Evolutionary conservation across 805 yeast genomes (phyloP), one percentile per base, ranked within the genome.

Genomic region (Zygosaccharomyces bisporus): DNA sequence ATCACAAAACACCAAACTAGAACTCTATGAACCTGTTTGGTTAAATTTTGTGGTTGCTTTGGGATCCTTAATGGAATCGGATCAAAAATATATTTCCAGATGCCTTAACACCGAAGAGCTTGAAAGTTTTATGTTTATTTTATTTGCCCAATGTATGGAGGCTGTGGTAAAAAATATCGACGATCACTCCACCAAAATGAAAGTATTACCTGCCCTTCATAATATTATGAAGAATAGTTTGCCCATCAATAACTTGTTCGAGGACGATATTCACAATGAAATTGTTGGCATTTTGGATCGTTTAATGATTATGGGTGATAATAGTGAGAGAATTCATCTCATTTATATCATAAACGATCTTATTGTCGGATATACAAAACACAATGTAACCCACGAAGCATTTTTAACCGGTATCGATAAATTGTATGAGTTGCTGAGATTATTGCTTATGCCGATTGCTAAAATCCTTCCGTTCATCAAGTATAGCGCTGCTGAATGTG

Each of bases 141-240:
- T 90, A 31, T 86, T 84, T 66, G 86, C 96, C 8, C 85, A 86
- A 53, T 87, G 96, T 60, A 73, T 89, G 38, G 95, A 86, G 54
- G 77, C 83, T 0, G 70, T 89, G 49, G 74, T 83, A 38, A 75
- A 74, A 39, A 55, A 53, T 34, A 45, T 49, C 10, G 63, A 63
- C 20, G 63, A 62, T 23, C 44, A 47, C 25, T 48, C 51, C 1
- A 39, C 56, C 9, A 61, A 67, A 17, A 45, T 57, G 23, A 57
- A 64, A 23, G 75, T 81, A 2, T 56, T 75, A 9, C 67, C 68
- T 2, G 80, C 84, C 0, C 61, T 90, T 47, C 68, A 66, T 25
- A 73, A 78, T 44, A 68, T 89, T 13, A 69, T 87, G 24, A 75
- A 72, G 36, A 75, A 80, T 31, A 68, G 76, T 2, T 73, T 78